Base-by-base conservation (phyloP, 495 filamentous ascomycete genomes). In the Podospora bellae-mahoneyi region DNA sequence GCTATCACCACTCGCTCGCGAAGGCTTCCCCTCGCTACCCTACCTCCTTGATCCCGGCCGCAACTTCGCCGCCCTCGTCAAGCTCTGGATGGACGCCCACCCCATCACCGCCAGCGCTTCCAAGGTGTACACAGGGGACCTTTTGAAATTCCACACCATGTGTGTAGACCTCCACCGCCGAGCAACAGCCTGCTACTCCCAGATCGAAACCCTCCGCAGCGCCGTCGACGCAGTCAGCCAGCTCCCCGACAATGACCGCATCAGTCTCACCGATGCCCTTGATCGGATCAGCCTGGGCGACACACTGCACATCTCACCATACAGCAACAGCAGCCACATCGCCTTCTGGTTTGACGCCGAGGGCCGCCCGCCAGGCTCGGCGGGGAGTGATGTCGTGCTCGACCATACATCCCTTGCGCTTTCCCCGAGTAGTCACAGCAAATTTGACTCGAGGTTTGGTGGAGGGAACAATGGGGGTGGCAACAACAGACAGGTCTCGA, bases 11-110 rank as follows among this genome's bases (percentile, higher is more conserved):
- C 89, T 91, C 9, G 93, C 91, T 23, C 86, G 92, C 59, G 96
- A 99, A 80, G 95, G 95, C 0, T 98, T 97, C 70, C 96, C 94
- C 7, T 94, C 91, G 39, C 86, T 99, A 28, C 95, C 95, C 0
- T 97, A 97, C 75, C 85, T 99, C 15, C 91, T 99, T 73, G 95
- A 99, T 71, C 90, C 94, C 66, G 87, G 93, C 4, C 87, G 92
- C 63, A 92, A 90, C 76, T 97, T 92, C 73, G 93, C 95, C 10
- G 89, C 88, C n/a, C 79, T 99, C 19, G 90, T 96, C 60, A 89
- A 89, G 65, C 84, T 98, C 44, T 99, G 95, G 95, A 84, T 95
- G 18, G 90, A 93, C 53, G 74, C 80, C 19, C 82, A 84, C 44
- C 78, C 81, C 78, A 68, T 80, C 78, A 58, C 83, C 79, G 71